Conservation (phyloP, 2,329 filamentous ascomycete genomes). For the Penicillium hesseltinei region DNA sequence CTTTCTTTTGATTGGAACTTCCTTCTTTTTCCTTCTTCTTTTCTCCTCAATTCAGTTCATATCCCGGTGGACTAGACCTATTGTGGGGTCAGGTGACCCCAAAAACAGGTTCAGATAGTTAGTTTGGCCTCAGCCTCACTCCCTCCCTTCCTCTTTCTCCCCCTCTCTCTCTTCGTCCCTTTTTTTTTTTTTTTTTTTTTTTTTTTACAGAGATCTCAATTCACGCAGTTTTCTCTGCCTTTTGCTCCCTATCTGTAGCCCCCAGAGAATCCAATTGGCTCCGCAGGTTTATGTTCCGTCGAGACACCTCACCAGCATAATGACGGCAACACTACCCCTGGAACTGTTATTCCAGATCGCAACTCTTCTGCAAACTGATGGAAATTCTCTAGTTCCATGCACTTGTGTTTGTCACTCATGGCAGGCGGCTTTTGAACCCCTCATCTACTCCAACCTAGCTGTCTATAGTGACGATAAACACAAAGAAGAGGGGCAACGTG, state of each 20-base stretch:
- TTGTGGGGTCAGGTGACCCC: too few species aligned
- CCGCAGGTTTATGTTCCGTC: background rate
- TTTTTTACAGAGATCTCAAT: background rate
- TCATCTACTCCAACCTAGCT: slow-evolving; percentile 11
- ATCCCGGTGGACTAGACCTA: too few species aligned
- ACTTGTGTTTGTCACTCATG: slow-evolving; percentile 18
- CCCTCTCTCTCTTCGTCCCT: background rate
- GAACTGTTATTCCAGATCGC: slow-evolving; percentile 2
- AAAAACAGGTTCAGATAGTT: too few species aligned
- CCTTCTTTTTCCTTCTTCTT: too few species aligned
- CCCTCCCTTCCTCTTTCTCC: too few species aligned
- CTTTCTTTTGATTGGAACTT: too few species aligned
- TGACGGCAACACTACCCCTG: background rate
- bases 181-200: too few species aligned
- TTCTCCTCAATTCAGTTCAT: too few species aligned
- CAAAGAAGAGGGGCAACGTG: background rate
- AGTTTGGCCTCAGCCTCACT: too few species aligned
- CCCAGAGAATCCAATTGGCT: background rate
- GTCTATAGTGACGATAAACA: slow-evolving; percentile 11
- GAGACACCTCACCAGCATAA: background rate
- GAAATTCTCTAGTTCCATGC: slow-evolving; percentile 1
- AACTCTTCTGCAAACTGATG: slow-evolving; percentile 1
- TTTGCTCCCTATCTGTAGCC: background rate
- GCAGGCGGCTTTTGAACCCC: slow-evolving; percentile 13
- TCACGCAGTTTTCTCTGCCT: background rate